phyloP scores from a whole-genome alignment of 2,329 filamentous ascomycete genomes.

The Hymenoscyphus occultus region DNA sequence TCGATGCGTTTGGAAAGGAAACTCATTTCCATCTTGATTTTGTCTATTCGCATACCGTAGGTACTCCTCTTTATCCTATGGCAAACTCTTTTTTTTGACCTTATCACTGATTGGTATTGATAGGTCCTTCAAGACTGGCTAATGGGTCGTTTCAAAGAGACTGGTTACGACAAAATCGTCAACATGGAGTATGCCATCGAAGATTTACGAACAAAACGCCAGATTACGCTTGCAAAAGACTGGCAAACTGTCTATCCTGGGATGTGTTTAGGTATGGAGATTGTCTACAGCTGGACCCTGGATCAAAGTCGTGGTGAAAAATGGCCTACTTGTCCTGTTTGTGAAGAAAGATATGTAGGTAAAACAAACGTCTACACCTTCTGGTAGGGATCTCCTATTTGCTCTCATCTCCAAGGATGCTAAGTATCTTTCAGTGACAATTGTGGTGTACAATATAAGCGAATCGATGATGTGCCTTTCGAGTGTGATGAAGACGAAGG shows the following conservation, averaged over 20 bases:
- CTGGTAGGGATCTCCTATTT: neutral
- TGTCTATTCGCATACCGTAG: neutral
- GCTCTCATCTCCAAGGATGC: rapidly evolving
- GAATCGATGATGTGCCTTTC: neutral
- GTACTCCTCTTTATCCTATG: too few species aligned
- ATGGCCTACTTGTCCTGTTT: neutral
- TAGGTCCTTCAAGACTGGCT: neutral
- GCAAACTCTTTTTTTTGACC: neutral
- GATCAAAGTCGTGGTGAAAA: neutral
- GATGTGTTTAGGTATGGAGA: neutral
- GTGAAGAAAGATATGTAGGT: neutral
- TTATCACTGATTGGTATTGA: neutral
- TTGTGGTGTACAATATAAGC: neutral
- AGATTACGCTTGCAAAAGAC: neutral
- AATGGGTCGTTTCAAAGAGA: neutral
- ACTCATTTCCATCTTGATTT: neutral
- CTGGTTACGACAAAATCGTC: neutral
- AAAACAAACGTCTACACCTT: neutral
- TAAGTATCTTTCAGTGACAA: neutral
- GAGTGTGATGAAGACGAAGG: neutral
- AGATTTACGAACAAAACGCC: neutral
- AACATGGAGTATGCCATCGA: neutral
- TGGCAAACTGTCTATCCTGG: neutral
- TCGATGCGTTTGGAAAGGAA: neutral
- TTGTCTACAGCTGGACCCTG: neutral